Evolutionary conservation across 192 early-diverging fungal species (phyloP).

Genomic region (Diversispora eburnea): DNA sequence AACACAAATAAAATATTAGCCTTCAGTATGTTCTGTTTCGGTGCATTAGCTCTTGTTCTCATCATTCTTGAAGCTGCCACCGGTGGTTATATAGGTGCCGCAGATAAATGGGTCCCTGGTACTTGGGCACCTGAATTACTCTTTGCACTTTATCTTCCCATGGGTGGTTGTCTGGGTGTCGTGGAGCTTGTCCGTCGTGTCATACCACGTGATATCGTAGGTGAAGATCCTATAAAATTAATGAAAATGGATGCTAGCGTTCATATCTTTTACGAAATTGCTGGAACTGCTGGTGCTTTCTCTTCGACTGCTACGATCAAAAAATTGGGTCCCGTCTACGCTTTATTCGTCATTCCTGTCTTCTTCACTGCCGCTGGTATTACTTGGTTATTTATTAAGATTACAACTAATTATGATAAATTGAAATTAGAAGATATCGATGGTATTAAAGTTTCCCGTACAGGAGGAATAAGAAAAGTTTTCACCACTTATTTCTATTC

Average conservation of each 20-base stretch:
- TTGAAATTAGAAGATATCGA: background rate
- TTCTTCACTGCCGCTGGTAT: conserved; percentile 44
- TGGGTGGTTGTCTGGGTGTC: conserved; percentile 53
- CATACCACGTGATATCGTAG: conserved; percentile 57
- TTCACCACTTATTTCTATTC: conserved; percentile 47
- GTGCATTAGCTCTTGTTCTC: conserved; percentile 41
- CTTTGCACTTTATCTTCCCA: conserved; percentile 45
- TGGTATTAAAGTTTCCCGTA: conserved; percentile 12
- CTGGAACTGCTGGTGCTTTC: conserved; percentile 57
- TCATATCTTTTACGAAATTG: conserved; percentile 58
- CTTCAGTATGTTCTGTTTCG: conserved; percentile 43
- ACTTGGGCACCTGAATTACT: conserved; percentile 39
- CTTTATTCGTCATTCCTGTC: conserved; percentile 47
- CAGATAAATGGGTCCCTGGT: conserved; percentile 27
- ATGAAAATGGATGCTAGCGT: conserved; percentile 57
- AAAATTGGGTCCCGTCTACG: conserved; percentile 46
- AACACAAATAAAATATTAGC: conserved; percentile 41
- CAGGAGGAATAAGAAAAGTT: background rate
- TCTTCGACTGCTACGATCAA: conserved; percentile 43
- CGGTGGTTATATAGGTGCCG: conserved; percentile 37
- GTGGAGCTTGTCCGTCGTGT: conserved; percentile 60
- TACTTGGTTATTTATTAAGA: conserved; percentile 46
- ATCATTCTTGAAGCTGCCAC: conserved; percentile 53
- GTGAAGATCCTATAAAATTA: conserved; percentile 57
- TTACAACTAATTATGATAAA: conserved; percentile 17